phyloP scores from a whole-genome alignment of 352 stramenopile genomes.

The Lagenidium giganteum region DNA sequence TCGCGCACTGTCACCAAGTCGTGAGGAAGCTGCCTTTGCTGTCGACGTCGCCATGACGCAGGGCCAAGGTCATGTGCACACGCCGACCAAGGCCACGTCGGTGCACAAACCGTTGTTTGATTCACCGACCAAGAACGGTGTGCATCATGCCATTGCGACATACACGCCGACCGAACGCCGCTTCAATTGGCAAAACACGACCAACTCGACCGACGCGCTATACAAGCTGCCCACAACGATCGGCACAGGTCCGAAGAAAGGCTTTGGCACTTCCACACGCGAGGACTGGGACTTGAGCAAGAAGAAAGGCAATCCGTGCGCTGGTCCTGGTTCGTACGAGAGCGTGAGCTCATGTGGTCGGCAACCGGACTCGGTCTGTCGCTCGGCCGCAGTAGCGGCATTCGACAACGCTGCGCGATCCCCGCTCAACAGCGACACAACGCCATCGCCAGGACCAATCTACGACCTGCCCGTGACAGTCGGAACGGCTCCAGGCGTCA shows the following conservation, averaged over 20 bases:
- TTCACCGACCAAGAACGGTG: slow-evolving; percentile 65
- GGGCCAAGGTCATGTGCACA: not conserved
- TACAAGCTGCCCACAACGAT: slow-evolving; percentile 69
- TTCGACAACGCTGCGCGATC: slow-evolving; percentile 66
- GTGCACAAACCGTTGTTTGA: slow-evolving; percentile 54
- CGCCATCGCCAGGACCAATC: slow-evolving; percentile 65
- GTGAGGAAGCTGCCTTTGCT: too few relatives aligned
- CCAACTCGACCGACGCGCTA: slow-evolving; percentile 50
- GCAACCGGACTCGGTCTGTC: slow-evolving; percentile 49
- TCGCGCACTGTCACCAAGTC: too few relatives aligned
- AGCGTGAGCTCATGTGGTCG: slow-evolving; percentile 42
- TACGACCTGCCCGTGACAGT: slow-evolving; percentile 60
- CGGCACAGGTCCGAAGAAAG: slow-evolving; percentile 49
- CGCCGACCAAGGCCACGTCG: slow-evolving; percentile 11
- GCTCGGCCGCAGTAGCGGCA: slow-evolving; percentile 37
- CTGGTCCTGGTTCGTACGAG: slow-evolving; percentile 68
- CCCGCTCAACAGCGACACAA: slow-evolving; percentile 40
- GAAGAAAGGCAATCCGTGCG: slow-evolving; percentile 54
- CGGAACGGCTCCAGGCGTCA: slow-evolving; percentile 32
- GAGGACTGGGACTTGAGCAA: slow-evolving; percentile 73
- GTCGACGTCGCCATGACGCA: too few relatives aligned
- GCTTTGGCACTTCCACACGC: slow-evolving; percentile 72
- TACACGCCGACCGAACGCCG: slow-evolving; percentile 63
- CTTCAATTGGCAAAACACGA: slow-evolving; percentile 66
- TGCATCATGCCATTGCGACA: slow-evolving; percentile 62